These are phyloP conservation scores for Aspergillus ustus DNA, from an alignment of 2,329 filamentous ascomycete species.

Conservation along the genomic window DNA sequence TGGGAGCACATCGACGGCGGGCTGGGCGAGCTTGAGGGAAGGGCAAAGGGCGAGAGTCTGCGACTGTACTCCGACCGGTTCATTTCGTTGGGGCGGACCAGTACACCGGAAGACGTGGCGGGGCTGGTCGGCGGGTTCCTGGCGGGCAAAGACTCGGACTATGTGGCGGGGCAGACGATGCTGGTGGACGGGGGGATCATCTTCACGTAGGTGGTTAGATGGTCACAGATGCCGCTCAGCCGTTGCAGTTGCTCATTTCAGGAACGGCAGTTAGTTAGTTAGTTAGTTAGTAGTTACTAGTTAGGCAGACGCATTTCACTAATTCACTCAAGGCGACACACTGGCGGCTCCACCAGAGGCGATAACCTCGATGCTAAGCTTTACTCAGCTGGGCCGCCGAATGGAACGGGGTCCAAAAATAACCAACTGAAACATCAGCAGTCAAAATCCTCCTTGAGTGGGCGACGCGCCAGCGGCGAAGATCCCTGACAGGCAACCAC, in stretches of 20 bases:
- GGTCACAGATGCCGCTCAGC: too few species aligned
- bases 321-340: neutral
- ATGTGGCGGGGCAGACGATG: slow-evolving; percentile 69
- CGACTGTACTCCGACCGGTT: slow-evolving; percentile 59
- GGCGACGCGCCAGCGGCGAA: neutral
- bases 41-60: slow-evolving; percentile 58
- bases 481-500: neutral
- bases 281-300: neutral
- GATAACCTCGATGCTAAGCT: neutral
- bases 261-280: neutral
- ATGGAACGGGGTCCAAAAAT: neutral
- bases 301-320: neutral
- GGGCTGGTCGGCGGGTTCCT: slow-evolving; percentile 67
- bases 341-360: neutral
- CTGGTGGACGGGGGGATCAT: slow-evolving; percentile 66
- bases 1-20: slow-evolving; percentile 71
- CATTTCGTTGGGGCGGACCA: slow-evolving; percentile 62
- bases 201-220: too few species aligned
- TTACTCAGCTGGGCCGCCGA: neutral
- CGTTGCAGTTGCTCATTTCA: too few species aligned
- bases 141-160: slow-evolving; percentile 63
- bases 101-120: slow-evolving; percentile 66
- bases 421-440: neutral
- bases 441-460: neutral
- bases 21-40: slow-evolving; percentile 57